Base-by-base conservation (phyloP, 306 rosid genomes). In the Cicer bijugum region DNA sequence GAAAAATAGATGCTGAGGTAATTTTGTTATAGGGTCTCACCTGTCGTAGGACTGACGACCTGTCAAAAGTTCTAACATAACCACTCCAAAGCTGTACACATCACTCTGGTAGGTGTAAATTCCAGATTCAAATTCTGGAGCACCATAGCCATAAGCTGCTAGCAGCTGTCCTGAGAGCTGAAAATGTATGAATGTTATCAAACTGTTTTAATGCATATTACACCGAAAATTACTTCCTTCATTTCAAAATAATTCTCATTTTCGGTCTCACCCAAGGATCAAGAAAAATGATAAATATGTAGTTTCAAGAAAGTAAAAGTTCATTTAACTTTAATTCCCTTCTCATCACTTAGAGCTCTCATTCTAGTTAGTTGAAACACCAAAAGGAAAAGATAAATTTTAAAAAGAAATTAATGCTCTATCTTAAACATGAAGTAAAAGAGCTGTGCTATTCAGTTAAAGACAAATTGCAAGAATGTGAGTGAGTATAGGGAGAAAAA, bases 31-130 rank as follows among this genome's bases (percentile, higher is more conserved):
- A n/a, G 57, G 28, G 28, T 66, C 68, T 80, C 80, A 91, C 98
- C 86, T 86, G 88, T 91, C 97, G 60, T 85, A 82, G 69, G 98
- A 91, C 85, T 80, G 75, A 43, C 98, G 93, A 50, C 98, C 97
- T 0, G 98, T 93, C 62, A 93, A 81, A 81, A 93, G 86, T 84
- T 93, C 98, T 77, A 93, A 71, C 98, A 93, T 91, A 71, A 93
- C 98, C 80, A 93, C 98, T 39, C 98, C 98, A 16, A 93, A 93
- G 76, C 98, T 93, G 86, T 88, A 93, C 43, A 89, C 91, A 6
- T 91, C 98, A 66, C 96, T 91, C 74, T 88, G 90, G 57, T 69
- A 70, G 7, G 97, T 93, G 81, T 93, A 93, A 58, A 82, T 85
- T 78, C 98, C 98, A 1, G 92, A 86, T 76, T 93, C 98, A 77